These are phyloP conservation scores for Chenopodium suecicum DNA, from an alignment of 148 eudicot genomes.

Conservation along the genomic window DNA sequence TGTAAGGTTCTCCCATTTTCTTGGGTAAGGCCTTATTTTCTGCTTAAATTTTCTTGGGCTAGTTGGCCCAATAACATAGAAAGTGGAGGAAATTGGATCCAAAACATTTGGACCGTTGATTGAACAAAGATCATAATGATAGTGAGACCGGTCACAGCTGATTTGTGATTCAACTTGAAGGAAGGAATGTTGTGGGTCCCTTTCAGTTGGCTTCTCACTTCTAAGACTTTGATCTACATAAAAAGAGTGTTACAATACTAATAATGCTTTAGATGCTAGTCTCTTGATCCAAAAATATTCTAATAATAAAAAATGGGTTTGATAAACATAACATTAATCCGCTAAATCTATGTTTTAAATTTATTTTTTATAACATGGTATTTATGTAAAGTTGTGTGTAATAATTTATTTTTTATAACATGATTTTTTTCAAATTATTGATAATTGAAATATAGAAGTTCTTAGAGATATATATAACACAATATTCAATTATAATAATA, in stretches of 20 bases:
- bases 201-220: slow-evolving; percentile 2
- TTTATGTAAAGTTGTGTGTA: no score
- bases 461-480: no score
- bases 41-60: slow-evolving; percentile 17
- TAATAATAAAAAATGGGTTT: no score
- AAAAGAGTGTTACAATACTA: neutral
- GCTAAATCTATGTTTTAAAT: no score
- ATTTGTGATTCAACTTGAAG: slow-evolving; percentile 14
- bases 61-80: slow-evolving; percentile 36
- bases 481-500: no score
- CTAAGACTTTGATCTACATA: slow-evolving; percentile 15
- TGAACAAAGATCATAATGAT: slow-evolving; percentile 45
- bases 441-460: no score
- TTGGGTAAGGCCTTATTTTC: slow-evolving; percentile 49
- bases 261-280: no score
- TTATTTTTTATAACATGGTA: no score
- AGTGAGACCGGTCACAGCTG: slow-evolving; percentile 50
- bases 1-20: slow-evolving; percentile 38
- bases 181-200: slow-evolving; percentile 25
- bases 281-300: no score
- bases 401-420: no score
- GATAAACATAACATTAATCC: no score
- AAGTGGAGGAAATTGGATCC: slow-evolving; percentile 38
- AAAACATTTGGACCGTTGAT: slow-evolving; percentile 41
- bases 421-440: no score